Percentiles rank a stretch among this genome's conserved stretches.
These are phyloP conservation scores for Ophiostoma ips DNA, from an alignment of 2,329 filamentous ascomycete genomes.

Conservation along the genomic window DNA sequence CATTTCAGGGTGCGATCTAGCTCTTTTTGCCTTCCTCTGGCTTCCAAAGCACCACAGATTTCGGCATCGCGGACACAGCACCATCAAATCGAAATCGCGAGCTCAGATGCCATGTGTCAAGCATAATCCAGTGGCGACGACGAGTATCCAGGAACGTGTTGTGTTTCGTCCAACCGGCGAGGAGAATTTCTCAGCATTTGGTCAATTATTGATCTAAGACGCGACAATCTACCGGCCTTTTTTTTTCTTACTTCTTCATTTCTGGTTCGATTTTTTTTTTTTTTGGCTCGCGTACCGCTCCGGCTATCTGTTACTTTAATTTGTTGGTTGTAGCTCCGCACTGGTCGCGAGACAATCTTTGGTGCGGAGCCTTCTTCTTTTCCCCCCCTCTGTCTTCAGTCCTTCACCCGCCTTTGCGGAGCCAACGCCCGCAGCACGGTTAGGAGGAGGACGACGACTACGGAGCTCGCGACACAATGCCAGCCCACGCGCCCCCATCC, in stretches of 20 bases:
- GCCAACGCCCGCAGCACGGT: background rate
- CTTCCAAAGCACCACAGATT: no score
- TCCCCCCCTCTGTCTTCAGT: background rate
- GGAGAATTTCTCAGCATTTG: background rate
- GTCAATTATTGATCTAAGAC: background rate
- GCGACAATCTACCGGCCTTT: background rate
- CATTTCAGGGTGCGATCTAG: no score
- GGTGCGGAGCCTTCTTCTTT: background rate
- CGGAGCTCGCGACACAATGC: constrained; percentile 23
- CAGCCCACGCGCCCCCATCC: constrained; percentile 33
- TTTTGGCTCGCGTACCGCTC: background rate
- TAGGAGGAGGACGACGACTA: background rate
- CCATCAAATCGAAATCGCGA: no score
- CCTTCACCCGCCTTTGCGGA: background rate
- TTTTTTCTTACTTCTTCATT: background rate
- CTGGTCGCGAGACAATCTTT: background rate
- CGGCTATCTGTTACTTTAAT: background rate
- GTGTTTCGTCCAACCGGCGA: background rate
- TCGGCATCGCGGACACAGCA: no score
- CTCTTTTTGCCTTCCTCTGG: no score
- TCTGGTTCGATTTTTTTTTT: background rate
- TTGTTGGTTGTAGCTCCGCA: background rate
- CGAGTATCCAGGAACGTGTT: constrained; percentile 1
- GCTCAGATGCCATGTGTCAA: background rate
- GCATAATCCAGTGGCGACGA: constrained; percentile 8